Evolutionary conservation across 371 early-diverging fungal species (phyloP).

Genomic region (Apophysomyces variabilis): DNA sequence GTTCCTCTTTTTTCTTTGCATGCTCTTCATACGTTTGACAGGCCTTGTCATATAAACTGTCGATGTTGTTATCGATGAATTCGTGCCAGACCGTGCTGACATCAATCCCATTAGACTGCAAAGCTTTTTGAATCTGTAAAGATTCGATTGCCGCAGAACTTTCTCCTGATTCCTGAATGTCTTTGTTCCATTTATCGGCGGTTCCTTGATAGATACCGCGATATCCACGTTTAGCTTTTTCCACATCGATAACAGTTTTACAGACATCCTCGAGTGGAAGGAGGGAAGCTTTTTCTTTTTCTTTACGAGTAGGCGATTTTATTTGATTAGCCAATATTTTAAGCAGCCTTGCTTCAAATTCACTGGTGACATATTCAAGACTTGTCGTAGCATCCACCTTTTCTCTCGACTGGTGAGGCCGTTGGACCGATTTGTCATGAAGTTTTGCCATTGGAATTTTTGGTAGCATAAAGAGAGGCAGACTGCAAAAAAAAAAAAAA

Average conservation of each 20-base stretch:
- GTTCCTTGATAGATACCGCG: not conserved
- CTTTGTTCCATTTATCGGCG: constrained; percentile 5
- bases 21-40: not conserved
- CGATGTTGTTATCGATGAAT: not conserved
- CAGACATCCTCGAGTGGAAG: not conserved
- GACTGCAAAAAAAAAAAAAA: too few relatives aligned
- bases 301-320: not conserved
- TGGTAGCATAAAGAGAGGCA: too few relatives aligned
- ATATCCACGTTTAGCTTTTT: constrained; percentile 2
- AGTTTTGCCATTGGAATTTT: too few relatives aligned
- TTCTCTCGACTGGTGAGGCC: not conserved
- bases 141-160: constrained; percentile 5
- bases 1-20: not conserved
- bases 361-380: not conserved
- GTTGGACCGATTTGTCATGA: not conserved
- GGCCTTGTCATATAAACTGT: not conserved
- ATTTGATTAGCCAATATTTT: not conserved
- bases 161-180: not conserved
- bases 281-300: not conserved
- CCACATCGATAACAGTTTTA: not conserved
- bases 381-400: not conserved
- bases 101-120: not conserved
- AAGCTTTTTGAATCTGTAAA: constrained; percentile 3
- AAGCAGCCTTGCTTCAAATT: not conserved
- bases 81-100: not conserved